Evolutionary conservation across 257 asterid species (phyloP), one percentile per base, ranked within the genome.

Genomic region (Dorcoceras hygrometricum): DNA sequence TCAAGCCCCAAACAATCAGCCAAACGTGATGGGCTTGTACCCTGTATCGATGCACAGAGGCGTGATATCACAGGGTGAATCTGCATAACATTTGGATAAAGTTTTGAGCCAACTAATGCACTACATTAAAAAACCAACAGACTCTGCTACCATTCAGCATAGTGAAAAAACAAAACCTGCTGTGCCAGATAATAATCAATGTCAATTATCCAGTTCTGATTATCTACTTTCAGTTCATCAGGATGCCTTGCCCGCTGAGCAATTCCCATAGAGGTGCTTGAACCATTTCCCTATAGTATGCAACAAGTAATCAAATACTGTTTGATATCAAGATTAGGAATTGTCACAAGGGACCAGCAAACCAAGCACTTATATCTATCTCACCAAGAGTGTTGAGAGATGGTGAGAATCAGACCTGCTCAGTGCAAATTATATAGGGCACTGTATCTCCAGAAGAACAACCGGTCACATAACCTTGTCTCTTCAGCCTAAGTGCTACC

Each of bases 231-330:
- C 78, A 94, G 86, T 77, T 94, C 99, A 73, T 90, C 97, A 14
- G 99, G 97, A 81, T 94, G 99, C 64, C 95, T 94, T 62, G 99
- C 99, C 64, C 99, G 91, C 78, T 84, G 97, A 70, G 99, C 90
- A 78, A 94, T 94, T 57, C 99, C 99, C 8, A 69, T 77, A 22
- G 95, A 82, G 74, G 80, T 60, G 69, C 83, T 69, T n/a, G 88
- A 81, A 67, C 83, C 85, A 72, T 71, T 83, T 69, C 91, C 99
- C 99, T 94, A 68, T 54, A 73, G 66, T 62, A 46, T 0, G 63
- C 62, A 72, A 62, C 61, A 72, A 65, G 55, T 46, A 36, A 63
- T 70, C 59, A 4, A 19, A 20, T 63, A 32, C 56, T 18, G 26
- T 36, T 63, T 36, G 65, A 50, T 16, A 28, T 59, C 58, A 22